Base-by-base conservation (phyloP, 768 basidiomycete species). In the Mycena crocata region DNA sequence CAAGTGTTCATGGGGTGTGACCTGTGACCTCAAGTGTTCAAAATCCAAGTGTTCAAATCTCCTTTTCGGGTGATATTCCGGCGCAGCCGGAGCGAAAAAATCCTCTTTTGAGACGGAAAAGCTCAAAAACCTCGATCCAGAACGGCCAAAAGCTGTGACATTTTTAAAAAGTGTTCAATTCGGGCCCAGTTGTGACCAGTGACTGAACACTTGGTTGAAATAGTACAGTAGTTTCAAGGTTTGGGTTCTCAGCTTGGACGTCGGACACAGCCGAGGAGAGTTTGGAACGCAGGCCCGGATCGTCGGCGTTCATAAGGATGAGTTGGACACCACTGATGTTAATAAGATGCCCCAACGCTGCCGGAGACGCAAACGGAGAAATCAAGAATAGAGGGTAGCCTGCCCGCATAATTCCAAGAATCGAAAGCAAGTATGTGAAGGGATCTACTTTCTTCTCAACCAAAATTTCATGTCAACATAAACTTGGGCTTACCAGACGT, bases 401-500 rank as follows among this genome's bases (percentile, higher is more conserved):
- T 30, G 56, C 56, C 21, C 56, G 56, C 40, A 57, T 57, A 21
- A 57, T 57, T 34, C 56, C 56, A 17, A 57, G 56, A 8, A 46
- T 45, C 30, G 56, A 30, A 7, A 57, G 42, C 13, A 57, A 17
- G 31, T 57, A 57, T 4, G 56, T 57, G 42, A 57, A 46, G 19
- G 56, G 34, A 57, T 57, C 56, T 57, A 24, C n/a, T 37, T 30
- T 8, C 14, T 39, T 30, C 15, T n/a, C 15, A 13, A n/a, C 35
- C 50, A n/a, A n/a, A n/a, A 52, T 5, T 28, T 7, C 13, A 23
- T 57, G 3, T 13, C 35, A 10, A 32, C 8, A 44, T 12, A 32
- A 24, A n/a, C 3, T 19, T 7, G n/a, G 15, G 44, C 30, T 31
- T 24, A 57, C 56, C 56, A 19, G 56, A 31, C 13, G 56, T 57